Conservation (phyloP, 345 rosid species). For the Brassica nigra region DNA sequence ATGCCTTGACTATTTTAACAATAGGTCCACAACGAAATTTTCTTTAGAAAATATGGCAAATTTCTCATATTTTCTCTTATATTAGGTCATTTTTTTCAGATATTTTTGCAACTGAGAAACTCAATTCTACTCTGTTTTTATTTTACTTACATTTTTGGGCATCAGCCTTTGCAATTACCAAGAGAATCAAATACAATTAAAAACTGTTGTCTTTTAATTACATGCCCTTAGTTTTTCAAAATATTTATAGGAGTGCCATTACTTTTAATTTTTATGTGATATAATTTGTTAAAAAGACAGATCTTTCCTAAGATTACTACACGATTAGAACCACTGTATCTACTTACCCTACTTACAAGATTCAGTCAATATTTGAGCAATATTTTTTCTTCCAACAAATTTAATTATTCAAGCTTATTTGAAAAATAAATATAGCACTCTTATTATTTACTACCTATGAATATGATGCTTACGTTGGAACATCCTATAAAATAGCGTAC, state of each 20-base stretch:
- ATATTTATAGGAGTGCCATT: neutral
- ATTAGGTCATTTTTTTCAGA: neutral
- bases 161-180: neutral
- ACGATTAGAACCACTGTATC: neutral
- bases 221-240: neutral
- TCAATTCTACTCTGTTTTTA: neutral
- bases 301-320: neutral
- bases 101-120: neutral
- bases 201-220: neutral
- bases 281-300: neutral
- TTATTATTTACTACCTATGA: neutral
- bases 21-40: neutral
- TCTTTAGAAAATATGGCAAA: neutral
- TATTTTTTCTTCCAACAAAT: neutral
- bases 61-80: neutral
- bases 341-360: neutral
- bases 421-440: neutral
- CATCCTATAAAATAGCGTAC: neutral
- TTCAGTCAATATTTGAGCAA: neutral
- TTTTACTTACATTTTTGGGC: neutral
- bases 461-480: neutral
- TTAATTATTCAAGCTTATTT: neutral
- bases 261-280: neutral
- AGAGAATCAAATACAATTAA: neutral
- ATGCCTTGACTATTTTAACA: neutral